Percentiles rank a stretch among this genome's conserved stretches.
These are phyloP conservation scores for Backusella psychrophila DNA, from an alignment of 192 early-diverging fungal genomes.

Conservation along the genomic window DNA sequence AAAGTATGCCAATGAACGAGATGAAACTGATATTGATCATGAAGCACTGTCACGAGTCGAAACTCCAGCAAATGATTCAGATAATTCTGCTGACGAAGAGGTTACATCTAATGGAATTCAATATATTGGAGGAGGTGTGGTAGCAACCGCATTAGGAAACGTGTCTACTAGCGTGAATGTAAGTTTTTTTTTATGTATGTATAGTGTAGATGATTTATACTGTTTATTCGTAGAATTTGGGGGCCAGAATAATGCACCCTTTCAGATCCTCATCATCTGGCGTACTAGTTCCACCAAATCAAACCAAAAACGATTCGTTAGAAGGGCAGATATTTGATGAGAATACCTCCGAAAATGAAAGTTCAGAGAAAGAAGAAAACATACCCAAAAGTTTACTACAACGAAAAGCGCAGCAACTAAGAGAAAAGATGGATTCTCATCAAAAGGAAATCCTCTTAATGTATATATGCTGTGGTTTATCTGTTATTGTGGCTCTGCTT, in stretches of 20 bases:
- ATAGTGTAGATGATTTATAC: background rate
- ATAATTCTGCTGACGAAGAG: background rate
- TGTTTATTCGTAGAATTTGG: background rate
- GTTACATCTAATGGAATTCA: background rate
- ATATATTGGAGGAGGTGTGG: constrained; percentile 13
- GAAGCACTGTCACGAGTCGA: background rate
- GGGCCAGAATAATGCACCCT: constrained; percentile 4
- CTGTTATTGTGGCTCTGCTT: constrained; percentile 9
- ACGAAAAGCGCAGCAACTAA: background rate
- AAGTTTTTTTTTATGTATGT: background rate
- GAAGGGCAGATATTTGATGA: background rate
- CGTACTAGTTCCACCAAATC: background rate
- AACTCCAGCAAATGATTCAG: background rate
- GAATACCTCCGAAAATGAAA: background rate
- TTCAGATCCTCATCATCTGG: background rate
- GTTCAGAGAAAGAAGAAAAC: background rate
- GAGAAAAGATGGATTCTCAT: background rate
- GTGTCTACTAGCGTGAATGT: constrained; percentile 17
- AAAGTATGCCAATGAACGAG: background rate
- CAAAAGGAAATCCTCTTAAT: background rate
- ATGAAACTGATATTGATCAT: background rate
- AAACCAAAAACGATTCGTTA: background rate
- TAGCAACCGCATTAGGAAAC: constrained; percentile 7
- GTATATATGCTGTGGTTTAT: constrained; percentile 7
- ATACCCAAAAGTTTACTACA: background rate